Percentiles rank a stretch among this genome's conserved stretches.
Evolutionary conservation across 495 filamentous ascomycete genomes (phyloP).

Genomic region (Penicillium steckii): DNA sequence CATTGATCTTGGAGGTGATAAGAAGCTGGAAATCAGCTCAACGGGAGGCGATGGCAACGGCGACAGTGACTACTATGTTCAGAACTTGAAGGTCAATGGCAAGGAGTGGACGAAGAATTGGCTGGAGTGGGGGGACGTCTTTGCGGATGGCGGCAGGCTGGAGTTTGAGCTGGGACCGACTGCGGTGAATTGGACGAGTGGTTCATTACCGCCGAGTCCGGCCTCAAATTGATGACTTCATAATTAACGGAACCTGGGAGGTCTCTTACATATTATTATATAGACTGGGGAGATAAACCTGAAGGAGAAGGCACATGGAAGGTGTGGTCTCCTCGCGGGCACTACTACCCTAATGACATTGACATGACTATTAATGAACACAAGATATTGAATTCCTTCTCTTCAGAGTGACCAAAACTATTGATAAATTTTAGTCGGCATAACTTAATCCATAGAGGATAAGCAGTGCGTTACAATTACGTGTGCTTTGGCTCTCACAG

Average conservation of each 20-base stretch:
- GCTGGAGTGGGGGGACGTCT: slow-evolving; percentile 55
- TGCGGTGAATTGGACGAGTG: slow-evolving; percentile 46
- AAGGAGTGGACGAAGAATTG: slow-evolving; percentile 50
- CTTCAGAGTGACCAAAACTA: too few relatives aligned
- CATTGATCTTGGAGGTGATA: slow-evolving; percentile 47
- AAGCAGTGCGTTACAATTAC: too few relatives aligned
- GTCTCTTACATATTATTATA: not conserved
- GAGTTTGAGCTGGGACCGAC: slow-evolving; percentile 51
- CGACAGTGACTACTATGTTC: slow-evolving; percentile 43
- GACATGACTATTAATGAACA: too few relatives aligned
- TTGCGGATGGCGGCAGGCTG: slow-evolving; percentile 51
- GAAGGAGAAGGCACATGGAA: too few relatives aligned
- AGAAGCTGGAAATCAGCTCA: slow-evolving; percentile 44
- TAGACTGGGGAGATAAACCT: too few relatives aligned
- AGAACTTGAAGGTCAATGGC: slow-evolving; percentile 50
- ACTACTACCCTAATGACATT: too few relatives aligned
- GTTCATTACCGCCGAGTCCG: slow-evolving; percentile 53
- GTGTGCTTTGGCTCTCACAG: too few relatives aligned
- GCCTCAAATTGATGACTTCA: slow-evolving; percentile 27
- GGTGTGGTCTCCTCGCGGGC: too few relatives aligned
- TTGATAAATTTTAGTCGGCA: too few relatives aligned
- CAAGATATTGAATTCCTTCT: too few relatives aligned
- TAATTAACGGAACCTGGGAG: not conserved
- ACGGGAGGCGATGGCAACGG: slow-evolving; percentile 43
- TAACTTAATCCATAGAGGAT: too few relatives aligned